Conservation (phyloP, 2,329 filamentous ascomycete species). For the Pleomassaria siparia region DNA sequence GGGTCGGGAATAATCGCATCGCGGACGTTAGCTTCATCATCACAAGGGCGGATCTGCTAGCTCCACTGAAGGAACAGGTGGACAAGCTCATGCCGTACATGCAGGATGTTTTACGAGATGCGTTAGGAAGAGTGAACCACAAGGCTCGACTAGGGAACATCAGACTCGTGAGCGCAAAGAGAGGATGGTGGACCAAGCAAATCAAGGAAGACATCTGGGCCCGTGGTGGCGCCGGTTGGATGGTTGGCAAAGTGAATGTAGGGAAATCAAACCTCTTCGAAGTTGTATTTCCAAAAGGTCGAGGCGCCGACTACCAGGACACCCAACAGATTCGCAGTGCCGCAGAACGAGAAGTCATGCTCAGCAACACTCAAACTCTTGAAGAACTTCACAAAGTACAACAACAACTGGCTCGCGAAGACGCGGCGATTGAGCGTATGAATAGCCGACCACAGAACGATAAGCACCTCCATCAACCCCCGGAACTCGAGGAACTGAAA, state of each 20-base stretch:
- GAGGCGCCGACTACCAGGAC: slow-evolving; percentile 40
- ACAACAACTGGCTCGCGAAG: slow-evolving; percentile 35
- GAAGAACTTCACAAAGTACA: slow-evolving; percentile 19
- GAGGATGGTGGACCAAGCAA: slow-evolving; percentile 86
- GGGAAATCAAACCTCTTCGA: slow-evolving; percentile 94
- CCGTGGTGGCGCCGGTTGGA: slow-evolving; percentile 85
- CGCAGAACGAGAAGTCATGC: slow-evolving; percentile 35
- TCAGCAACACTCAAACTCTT: slow-evolving; percentile 24
- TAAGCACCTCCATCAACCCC: slow-evolving; percentile 11
- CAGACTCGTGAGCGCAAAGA: slow-evolving; percentile 79
- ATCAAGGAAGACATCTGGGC: slow-evolving; percentile 84
- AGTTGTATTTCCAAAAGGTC: slow-evolving; percentile 76
- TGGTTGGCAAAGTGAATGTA: slow-evolving; percentile 98
- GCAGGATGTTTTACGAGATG: slow-evolving; percentile 72
- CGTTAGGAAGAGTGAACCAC: slow-evolving; percentile 67
- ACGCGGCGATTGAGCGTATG: slow-evolving; percentile 28
- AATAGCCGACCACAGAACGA: slow-evolving; percentile 15
- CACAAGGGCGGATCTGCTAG: slow-evolving; percentile 82
- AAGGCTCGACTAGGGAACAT: slow-evolving; percentile 86
- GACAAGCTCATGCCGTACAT: slow-evolving; percentile 86
- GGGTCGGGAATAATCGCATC: slow-evolving; percentile 62
- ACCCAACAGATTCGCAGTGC: slow-evolving; percentile 37
- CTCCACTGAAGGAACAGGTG: slow-evolving; percentile 79
- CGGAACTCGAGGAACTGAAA: slow-evolving; percentile 10
- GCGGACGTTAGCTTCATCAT: slow-evolving; percentile 89